phyloP scores from a whole-genome alignment of 176 grass and related monocot genomes.

The Triticum urartu region DNA sequence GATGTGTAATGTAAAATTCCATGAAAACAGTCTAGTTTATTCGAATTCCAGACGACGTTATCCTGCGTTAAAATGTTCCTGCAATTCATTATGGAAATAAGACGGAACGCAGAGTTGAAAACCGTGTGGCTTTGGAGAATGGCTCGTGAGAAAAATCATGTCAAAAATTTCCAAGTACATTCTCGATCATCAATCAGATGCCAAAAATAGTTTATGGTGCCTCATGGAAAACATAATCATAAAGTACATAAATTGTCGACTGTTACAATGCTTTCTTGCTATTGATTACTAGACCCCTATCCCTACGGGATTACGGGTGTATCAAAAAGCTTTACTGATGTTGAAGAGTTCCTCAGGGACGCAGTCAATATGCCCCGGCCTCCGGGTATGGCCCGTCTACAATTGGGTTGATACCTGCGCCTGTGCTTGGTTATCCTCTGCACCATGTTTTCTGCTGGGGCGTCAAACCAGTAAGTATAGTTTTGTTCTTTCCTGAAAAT shows the following conservation, averaged over 20 bases:
- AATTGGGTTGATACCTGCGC: not conserved
- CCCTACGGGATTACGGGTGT: not conserved
- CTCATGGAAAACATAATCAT: not conserved
- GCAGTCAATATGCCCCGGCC: not conserved
- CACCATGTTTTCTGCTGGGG: constrained; percentile 13
- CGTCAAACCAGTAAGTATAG: not conserved
- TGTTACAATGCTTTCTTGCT: not conserved
- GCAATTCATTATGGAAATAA: not conserved
- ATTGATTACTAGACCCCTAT: not conserved
- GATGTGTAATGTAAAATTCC: not conserved
- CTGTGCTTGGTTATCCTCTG: constrained; percentile 3
- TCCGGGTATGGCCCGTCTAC: not conserved
- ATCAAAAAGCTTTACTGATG: not conserved
- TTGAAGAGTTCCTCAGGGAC: not conserved
- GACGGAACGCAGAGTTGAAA: too few relatives aligned
- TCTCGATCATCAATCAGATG: not conserved
- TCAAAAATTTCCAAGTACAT: not conserved
- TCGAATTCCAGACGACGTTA: not conserved
- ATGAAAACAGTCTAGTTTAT: not conserved
- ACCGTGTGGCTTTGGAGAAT: not conserved
- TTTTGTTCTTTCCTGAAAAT: not conserved
- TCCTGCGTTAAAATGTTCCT: not conserved
- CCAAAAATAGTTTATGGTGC: not conserved
- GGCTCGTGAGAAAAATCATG: not conserved
- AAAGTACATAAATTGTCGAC: not conserved